Percentiles rank a stretch among this genome's conserved stretches.
These are phyloP conservation scores for Sporothrix luriei DNA, from an alignment of 2,329 filamentous ascomycete species.

Conservation along the genomic window DNA sequence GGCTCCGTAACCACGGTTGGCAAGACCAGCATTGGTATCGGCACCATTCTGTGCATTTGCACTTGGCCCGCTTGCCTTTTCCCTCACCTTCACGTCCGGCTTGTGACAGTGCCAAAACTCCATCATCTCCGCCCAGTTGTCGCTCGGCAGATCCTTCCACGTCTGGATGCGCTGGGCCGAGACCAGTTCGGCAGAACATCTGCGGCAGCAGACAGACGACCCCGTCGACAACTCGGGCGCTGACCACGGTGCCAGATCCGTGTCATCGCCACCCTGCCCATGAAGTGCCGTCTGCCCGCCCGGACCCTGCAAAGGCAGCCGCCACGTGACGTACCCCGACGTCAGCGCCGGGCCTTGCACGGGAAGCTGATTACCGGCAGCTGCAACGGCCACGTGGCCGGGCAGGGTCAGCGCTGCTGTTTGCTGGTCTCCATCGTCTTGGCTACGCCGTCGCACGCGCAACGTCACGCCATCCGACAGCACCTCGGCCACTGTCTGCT, in stretches of 20 bases:
- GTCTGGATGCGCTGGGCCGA: constrained; percentile 46
- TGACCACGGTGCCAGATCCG: constrained; percentile 55
- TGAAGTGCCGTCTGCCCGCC: neutral
- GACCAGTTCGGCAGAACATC: constrained; percentile 48
- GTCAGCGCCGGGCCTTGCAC: constrained; percentile 39
- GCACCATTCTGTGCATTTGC: constrained; percentile 29
- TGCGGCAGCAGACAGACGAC: constrained; percentile 49
- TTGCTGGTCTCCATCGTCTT: constrained; percentile 47
- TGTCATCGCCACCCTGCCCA: constrained; percentile 25
- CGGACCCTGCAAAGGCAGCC: constrained; percentile 48
- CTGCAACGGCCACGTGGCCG: constrained; percentile 46
- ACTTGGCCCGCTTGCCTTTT: constrained; percentile 25
- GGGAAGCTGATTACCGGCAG: constrained; percentile 38
- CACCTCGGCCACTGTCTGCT: constrained; percentile 50
- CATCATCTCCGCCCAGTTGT: constrained; percentile 99
- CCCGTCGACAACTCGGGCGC: constrained; percentile 51
- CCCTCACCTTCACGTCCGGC: constrained; percentile 52
- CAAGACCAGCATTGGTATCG: constrained; percentile 48
- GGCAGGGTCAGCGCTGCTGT: constrained; percentile 48
- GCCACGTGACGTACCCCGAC: constrained; percentile 49
- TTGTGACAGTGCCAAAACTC: constrained; percentile 99
- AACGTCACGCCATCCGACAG: constrained; percentile 50
- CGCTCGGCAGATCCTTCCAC: constrained; percentile 94
- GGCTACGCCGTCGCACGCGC: constrained; percentile 42
- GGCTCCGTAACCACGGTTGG: constrained; percentile 79